Conservation (phyloP, 495 filamentous ascomycete genomes). For the Margaritispora aquatica region DNA sequence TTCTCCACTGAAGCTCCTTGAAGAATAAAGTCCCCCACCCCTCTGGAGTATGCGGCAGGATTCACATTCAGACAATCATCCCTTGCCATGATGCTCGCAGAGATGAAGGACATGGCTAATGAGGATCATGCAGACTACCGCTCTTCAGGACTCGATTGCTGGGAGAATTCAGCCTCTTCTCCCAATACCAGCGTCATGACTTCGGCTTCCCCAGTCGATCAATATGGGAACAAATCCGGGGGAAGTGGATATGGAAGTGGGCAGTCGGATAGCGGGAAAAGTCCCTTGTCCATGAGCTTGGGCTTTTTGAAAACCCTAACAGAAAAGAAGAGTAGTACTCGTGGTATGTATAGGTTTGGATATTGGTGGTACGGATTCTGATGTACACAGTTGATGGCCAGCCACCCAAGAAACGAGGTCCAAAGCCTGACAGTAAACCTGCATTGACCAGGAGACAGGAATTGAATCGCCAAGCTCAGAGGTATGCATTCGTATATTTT, state of each 20-base stretch:
- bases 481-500: conserved; percentile 44
- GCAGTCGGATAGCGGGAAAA: conserved; percentile 37
- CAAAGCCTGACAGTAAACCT: conserved; percentile 95
- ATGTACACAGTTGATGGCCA: conserved; percentile 61
- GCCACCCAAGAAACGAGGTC: conserved; percentile 80
- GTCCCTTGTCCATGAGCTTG: conserved; percentile 48
- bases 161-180: conserved; percentile 1
- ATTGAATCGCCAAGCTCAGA: conserved; percentile 90
- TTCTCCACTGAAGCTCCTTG: background rate
- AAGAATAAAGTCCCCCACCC: background rate
- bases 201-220: conserved; percentile 20
- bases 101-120: conserved; percentile 14
- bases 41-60: background rate
- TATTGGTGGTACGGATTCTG: conserved; percentile 3
- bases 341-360: conserved; percentile 31
- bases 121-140: conserved; percentile 1
- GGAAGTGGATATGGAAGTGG: conserved; percentile 22
- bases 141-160: background rate
- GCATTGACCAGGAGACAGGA: conserved; percentile 91
- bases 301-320: conserved; percentile 52
- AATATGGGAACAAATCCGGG: conserved; percentile 19
- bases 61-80: background rate
- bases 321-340: conserved; percentile 57
- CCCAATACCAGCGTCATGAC: conserved; percentile 15
- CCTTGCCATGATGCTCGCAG: background rate